A percentile compares a stretch with the other conserved stretches of the same genome.
Evolutionary conservation across 2,329 filamentous ascomycete species (phyloP).

Genomic region (Fonsecaea erecta): DNA sequence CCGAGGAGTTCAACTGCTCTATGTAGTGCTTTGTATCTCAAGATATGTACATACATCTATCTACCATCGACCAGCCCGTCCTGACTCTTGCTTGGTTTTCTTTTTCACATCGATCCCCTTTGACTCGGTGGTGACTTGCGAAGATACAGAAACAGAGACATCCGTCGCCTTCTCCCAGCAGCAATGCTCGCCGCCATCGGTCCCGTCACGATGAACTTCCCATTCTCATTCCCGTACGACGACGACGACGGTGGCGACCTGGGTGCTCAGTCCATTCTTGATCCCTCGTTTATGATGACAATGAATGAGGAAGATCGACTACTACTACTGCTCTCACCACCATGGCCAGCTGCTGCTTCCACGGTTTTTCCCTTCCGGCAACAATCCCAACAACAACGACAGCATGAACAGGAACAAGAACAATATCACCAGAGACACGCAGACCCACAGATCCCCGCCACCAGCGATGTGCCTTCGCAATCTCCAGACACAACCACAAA

Average conservation of each 20-base stretch:
- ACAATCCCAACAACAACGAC: neutral
- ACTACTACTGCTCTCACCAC: neutral
- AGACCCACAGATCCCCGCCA: too few species aligned
- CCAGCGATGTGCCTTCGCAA: too few species aligned
- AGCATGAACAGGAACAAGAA: too few species aligned
- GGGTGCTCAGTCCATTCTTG: neutral
- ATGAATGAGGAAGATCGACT: neutral
- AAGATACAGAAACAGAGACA: too few species aligned
- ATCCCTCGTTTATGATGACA: neutral
- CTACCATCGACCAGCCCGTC: too few species aligned
- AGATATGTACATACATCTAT: too few species aligned
- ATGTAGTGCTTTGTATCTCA: too few species aligned
- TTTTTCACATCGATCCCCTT: too few species aligned
- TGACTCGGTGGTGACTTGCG: too few species aligned
- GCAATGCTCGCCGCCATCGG: neutral
- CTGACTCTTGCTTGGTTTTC: too few species aligned
- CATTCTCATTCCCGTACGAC: neutral
- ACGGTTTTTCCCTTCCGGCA: neutral
- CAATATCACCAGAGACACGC: neutral
- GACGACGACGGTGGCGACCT: neutral
- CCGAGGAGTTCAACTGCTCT: too few species aligned
- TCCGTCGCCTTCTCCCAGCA: too few species aligned
- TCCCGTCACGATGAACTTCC: conserved; percentile 6
- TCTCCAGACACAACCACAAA: neutral
- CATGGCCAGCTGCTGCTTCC: neutral